Percentiles rank a stretch among this genome's conserved stretches.
These are phyloP conservation scores for Exophiala dermatitidis DNA, from an alignment of 2,329 filamentous ascomycete species.

Conservation along the genomic window DNA sequence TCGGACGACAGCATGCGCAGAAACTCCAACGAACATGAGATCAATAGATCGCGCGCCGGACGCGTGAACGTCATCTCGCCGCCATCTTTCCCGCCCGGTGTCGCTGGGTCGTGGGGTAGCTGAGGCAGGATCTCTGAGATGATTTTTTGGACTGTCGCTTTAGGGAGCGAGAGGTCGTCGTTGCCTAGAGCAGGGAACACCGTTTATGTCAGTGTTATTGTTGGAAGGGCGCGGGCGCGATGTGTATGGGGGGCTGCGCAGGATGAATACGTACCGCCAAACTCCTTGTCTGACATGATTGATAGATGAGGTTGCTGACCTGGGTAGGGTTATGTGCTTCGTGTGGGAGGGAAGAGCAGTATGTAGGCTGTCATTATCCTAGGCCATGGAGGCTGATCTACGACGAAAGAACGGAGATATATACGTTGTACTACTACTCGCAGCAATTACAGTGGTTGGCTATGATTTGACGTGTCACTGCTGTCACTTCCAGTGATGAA, in stretches of 20 bases:
- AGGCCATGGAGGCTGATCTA: too few relatives aligned
- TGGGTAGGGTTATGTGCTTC: too few relatives aligned
- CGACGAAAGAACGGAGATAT: too few relatives aligned
- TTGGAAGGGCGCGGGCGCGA: not conserved
- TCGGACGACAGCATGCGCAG: slow-evolving; percentile 98
- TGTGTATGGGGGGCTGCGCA: not conserved
- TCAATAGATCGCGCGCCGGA: slow-evolving; percentile 87
- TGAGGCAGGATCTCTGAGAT: slow-evolving; percentile 81
- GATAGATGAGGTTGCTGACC: not conserved
- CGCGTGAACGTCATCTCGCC: slow-evolving; percentile 61
- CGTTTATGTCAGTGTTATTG: slow-evolving; percentile 2
- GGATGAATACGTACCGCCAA: slow-evolving; percentile 31
- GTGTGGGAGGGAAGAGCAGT: too few relatives aligned
- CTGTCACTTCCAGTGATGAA: too few relatives aligned
- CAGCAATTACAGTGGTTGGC: too few relatives aligned
- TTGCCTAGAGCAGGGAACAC: slow-evolving; percentile 35
- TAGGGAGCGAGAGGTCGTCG: slow-evolving; percentile 55
- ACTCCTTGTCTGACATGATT: slow-evolving; percentile 50
- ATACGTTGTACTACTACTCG: too few relatives aligned
- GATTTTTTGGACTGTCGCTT: slow-evolving; percentile 70
- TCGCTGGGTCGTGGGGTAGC: slow-evolving; percentile 23
- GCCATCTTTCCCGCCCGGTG: slow-evolving; percentile 47
- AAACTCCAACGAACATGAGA: slow-evolving; percentile 98
- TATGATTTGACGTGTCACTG: too few relatives aligned
- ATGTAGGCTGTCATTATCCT: too few relatives aligned